These are phyloP conservation scores for Naumovozyma dairenensis DNA, from an alignment of 805 yeast genomes.

Conservation along the genomic window DNA sequence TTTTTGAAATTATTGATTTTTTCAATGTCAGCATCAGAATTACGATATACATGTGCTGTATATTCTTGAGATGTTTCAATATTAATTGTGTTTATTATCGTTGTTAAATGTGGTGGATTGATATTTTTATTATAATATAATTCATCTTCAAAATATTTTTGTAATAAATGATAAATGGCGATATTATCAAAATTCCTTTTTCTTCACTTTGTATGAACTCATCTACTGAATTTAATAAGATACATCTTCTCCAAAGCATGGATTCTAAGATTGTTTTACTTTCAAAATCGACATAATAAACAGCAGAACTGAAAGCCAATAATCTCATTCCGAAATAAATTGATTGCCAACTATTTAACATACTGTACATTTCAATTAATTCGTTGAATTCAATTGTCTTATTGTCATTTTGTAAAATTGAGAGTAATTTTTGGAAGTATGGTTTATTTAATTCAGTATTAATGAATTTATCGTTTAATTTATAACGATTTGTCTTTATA, in stretches of 20 bases:
- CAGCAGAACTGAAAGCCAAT: conserved; percentile 31
- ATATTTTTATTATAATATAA: conserved; percentile 21
- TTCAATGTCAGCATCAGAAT: conserved; percentile 4
- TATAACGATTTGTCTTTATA: conserved; percentile 16
- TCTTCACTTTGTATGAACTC: too few species aligned
- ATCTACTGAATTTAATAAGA: conserved; percentile 41
- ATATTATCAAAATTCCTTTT: conserved; percentile 35
- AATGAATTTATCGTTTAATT: conserved; percentile 17
- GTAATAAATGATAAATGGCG: conserved; percentile 39
- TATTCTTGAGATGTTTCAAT: conserved; percentile 14
- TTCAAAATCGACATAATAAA: conserved; percentile 27
- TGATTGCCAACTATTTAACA: conserved; percentile 31
- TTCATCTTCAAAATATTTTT: conserved; percentile 28
- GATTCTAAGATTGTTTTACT: conserved; percentile 25
- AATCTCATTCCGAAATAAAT: conserved; percentile 43
- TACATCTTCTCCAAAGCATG: conserved; percentile 50
- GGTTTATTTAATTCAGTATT: conserved; percentile 16
- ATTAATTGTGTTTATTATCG: too few species aligned
- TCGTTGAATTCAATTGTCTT: conserved; percentile 35
- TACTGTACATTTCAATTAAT: conserved; percentile 43
- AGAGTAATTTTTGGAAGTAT: conserved; percentile 16
- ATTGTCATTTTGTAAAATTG: conserved; percentile 20
- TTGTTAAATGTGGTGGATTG: too few species aligned
- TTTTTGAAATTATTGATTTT: conserved; percentile 6
- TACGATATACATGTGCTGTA: conserved; percentile 11